Evolutionary conservation across 1,284 basidiomycete genomes (phyloP).

Genomic region (Sparassis latifolia): DNA sequence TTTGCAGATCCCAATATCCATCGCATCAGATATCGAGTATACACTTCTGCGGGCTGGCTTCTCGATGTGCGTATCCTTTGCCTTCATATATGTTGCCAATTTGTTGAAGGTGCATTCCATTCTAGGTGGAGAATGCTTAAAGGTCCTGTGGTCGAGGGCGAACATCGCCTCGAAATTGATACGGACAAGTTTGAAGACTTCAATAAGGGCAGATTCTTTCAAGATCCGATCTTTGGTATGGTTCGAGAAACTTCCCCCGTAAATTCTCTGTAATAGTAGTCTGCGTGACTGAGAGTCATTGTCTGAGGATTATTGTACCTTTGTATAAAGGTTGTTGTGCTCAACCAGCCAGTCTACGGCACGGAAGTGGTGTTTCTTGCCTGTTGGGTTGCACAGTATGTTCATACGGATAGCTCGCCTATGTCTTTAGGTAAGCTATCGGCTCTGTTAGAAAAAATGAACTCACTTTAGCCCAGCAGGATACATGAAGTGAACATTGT

Average conservation of each 20-base stretch:
- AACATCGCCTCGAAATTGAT: slow-evolving; percentile 9
- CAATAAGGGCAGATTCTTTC: slow-evolving; percentile 11
- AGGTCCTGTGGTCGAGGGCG: slow-evolving; percentile 1
- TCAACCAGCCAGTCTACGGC: slow-evolving; percentile 18
- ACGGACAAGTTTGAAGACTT: slow-evolving; percentile 7
- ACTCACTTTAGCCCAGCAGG: slow-evolving; percentile 20
- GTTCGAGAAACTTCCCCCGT: slow-evolving; percentile 8
- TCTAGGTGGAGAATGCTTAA: slow-evolving; percentile 5
- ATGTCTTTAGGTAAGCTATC: not conserved
- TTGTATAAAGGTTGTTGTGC: slow-evolving; percentile 14
- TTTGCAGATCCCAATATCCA: not conserved
- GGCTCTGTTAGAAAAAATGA: not conserved
- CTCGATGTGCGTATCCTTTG: not conserved
- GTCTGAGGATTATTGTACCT: not conserved
- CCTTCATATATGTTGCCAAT: not conserved
- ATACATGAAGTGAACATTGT: slow-evolving; percentile 25
- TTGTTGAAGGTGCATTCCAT: slow-evolving; percentile 6
- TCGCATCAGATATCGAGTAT: not conserved
- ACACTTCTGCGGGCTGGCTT: not conserved
- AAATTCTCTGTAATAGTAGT: slow-evolving; percentile 2
- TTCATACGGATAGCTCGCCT: slow-evolving; percentile 17
- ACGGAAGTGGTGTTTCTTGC: slow-evolving; percentile 11
- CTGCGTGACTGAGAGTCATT: no score
- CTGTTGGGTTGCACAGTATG: slow-evolving; percentile 20
- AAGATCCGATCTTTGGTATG: slow-evolving; percentile 7